Evolutionary conservation across 2,329 filamentous ascomycete genomes (phyloP).

Genomic region (Fusarium sp.): DNA sequence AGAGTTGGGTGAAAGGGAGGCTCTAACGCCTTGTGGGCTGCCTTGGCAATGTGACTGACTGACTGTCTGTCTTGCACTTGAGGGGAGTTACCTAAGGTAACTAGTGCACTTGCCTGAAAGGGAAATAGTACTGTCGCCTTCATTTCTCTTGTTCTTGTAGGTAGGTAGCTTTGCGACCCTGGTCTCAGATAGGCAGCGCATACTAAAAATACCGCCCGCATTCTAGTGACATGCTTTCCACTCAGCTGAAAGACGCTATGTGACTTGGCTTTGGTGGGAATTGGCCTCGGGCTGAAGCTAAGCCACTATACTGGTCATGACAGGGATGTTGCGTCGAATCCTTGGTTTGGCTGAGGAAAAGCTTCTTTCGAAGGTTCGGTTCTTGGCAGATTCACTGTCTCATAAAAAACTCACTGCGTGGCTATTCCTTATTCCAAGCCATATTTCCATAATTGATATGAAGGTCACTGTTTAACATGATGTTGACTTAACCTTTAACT

Average conservation of each 20-base stretch:
- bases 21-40: slow-evolving; percentile 27
- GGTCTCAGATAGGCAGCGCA: neutral
- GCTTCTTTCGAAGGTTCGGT: slow-evolving; percentile 8
- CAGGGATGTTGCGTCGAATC: neutral
- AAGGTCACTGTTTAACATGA: neutral
- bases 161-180: neutral
- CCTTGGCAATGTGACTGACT: slow-evolving; percentile 28
- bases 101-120: slow-evolving; percentile 24
- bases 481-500: neutral
- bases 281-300: neutral
- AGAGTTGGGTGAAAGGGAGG: neutral
- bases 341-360: neutral
- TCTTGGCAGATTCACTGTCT: neutral
- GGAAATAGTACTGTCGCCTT: slow-evolving; percentile 2
- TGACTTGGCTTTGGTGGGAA: slow-evolving; percentile 1
- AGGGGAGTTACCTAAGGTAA: neutral
- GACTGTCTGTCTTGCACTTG: slow-evolving; percentile 15
- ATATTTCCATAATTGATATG: neutral
- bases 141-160: neutral
- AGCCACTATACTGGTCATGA: slow-evolving; percentile 1
- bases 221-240: slow-evolving; percentile 6
- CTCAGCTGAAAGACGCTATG: neutral
- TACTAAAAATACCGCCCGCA: slow-evolving; percentile 20
- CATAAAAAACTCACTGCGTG: neutral
- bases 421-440: neutral